Evolutionary conservation across 495 filamentous ascomycete genomes (phyloP).

Genomic region (Penicillium tannophilum): DNA sequence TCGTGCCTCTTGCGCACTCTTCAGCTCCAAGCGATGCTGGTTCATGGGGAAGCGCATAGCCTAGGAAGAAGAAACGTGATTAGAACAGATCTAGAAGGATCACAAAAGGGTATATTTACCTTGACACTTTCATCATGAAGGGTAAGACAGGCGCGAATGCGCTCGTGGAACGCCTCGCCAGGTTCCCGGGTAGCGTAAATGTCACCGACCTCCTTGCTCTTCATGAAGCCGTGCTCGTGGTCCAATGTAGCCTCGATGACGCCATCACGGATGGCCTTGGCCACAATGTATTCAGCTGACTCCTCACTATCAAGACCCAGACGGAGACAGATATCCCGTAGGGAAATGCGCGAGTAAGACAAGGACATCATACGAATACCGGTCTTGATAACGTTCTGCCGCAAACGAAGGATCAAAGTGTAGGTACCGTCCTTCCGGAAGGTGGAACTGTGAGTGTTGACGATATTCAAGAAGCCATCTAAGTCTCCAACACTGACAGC

Average conservation of each 20-base stretch:
- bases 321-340: slow-evolving; percentile 95
- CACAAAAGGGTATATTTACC: slow-evolving; percentile 52
- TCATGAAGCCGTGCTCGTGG: slow-evolving; percentile 95
- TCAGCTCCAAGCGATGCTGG: slow-evolving; percentile 94
- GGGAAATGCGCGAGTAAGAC: slow-evolving; percentile 95
- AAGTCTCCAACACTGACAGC: slow-evolving; percentile 94
- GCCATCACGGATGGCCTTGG: slow-evolving; percentile 96
- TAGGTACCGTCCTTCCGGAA: slow-evolving; percentile 96
- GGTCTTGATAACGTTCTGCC: slow-evolving; percentile 99
- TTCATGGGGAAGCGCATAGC: slow-evolving; percentile 99
- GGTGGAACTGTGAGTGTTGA: slow-evolving; percentile 74
- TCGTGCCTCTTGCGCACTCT: slow-evolving; percentile 95
- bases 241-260: slow-evolving; percentile 96
- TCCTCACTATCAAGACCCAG: slow-evolving; percentile 91
- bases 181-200: slow-evolving; percentile 96
- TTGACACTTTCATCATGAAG: slow-evolving; percentile 98
- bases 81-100: slow-evolving; percentile 1
- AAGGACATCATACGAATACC: slow-evolving; percentile 99
- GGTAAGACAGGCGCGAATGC: slow-evolving; percentile 85
- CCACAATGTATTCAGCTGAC: slow-evolving; percentile 97
- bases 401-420: slow-evolving; percentile 87
- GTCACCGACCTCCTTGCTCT: slow-evolving; percentile 94
- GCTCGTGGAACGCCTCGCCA: slow-evolving; percentile 94
- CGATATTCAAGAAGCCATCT: slow-evolving; percentile 83
- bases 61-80: slow-evolving; percentile 42